A percentile compares a stretch with the other conserved stretches of the same genome.
phyloP scores from a whole-genome alignment of 164 flowering plant species.

The Tetracentron sinense region DNA sequence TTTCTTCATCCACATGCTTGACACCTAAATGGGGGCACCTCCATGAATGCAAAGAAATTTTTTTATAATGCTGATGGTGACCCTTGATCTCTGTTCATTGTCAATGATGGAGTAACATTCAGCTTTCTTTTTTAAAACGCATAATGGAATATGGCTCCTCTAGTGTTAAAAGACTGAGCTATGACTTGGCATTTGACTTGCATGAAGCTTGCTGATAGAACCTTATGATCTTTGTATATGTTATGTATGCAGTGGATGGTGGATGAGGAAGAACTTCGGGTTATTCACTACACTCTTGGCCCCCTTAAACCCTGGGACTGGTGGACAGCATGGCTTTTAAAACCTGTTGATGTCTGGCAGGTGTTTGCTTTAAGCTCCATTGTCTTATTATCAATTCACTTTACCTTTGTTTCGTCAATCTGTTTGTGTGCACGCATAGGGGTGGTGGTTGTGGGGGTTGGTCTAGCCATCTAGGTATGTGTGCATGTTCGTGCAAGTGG shows the following conservation, averaged over 20 bases:
- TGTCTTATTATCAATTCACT: slow-evolving; percentile 1
- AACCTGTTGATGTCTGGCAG: slow-evolving; percentile 99
- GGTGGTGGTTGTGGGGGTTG: neutral
- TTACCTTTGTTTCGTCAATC: neutral
- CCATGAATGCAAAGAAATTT: too few relatives aligned
- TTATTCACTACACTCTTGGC: slow-evolving; percentile 97
- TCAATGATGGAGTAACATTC: too few relatives aligned
- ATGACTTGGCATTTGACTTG: slow-evolving; percentile 14
- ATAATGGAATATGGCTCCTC: too few relatives aligned
- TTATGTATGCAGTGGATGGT: slow-evolving; percentile 91
- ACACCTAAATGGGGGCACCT: too few relatives aligned
- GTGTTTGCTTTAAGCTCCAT: slow-evolving; percentile 27
- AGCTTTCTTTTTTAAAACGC: too few relatives aligned
- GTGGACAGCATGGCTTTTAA: slow-evolving; percentile 99
- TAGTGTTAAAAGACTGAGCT: too few relatives aligned
- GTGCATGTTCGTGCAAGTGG: neutral
- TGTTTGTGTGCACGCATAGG: slow-evolving; percentile 3
- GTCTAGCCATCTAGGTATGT: neutral
- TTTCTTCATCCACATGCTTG: too few relatives aligned
- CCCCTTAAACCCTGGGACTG: slow-evolving; percentile 99
- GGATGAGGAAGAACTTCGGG: slow-evolving; percentile 79
- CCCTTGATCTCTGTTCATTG: too few relatives aligned
- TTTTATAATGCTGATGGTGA: too few relatives aligned
- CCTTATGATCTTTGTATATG: slow-evolving; percentile 7
- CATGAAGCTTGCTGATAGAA: slow-evolving; percentile 2